Conservation (phyloP, 148 eudicot genomes). For the Rhododendron ovatum region DNA sequence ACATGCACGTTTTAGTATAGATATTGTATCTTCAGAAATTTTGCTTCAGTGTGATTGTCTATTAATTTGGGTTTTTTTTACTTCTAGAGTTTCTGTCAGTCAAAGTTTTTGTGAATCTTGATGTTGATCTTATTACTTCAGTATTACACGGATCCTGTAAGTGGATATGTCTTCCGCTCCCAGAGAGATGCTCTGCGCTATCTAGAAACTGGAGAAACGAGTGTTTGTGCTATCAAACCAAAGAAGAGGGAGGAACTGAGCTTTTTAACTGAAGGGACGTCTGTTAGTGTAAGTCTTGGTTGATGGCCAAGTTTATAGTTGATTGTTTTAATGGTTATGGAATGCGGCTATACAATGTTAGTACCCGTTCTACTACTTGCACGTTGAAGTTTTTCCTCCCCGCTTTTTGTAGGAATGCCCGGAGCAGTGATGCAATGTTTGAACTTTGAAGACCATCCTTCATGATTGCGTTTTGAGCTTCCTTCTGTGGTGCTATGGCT, state of each 20-base stretch:
- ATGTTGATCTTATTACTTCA: conserved; percentile 19
- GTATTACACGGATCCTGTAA: conserved; percentile 42
- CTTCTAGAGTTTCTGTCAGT: background rate
- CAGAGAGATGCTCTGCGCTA: conserved; percentile 59
- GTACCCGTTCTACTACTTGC: background rate
- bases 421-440: background rate
- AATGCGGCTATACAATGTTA: background rate
- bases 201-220: conserved; percentile 60
- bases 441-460: background rate
- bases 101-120: background rate
- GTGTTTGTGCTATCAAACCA: conserved; percentile 59
- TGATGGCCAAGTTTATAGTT: background rate
- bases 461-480: background rate
- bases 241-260: conserved; percentile 32
- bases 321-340: background rate
- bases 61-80: background rate
- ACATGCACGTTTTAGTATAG: background rate
- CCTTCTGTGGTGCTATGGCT: background rate
- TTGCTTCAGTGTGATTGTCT: background rate
- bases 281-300: conserved; percentile 33
- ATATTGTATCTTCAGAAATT: background rate
- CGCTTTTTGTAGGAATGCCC: background rate
- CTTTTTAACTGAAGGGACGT: conserved; percentile 19
- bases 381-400: background rate
- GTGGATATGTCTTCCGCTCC: conserved; percentile 66